phyloP scores from a whole-genome alignment of 495 filamentous ascomycete genomes.

The Cercophora scortea region DNA sequence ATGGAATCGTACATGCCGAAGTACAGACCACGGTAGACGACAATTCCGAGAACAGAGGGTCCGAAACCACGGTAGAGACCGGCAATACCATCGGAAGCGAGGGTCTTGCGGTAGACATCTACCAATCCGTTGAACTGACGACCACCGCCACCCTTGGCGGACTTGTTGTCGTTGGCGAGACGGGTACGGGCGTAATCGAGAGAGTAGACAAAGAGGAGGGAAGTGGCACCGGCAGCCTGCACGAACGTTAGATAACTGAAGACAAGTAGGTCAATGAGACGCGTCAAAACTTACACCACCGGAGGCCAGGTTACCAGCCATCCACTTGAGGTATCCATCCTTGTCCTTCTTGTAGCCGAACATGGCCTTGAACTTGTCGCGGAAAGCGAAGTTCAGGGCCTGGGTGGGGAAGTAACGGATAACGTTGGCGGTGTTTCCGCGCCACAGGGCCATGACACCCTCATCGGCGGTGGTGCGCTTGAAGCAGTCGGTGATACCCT shows the following conservation, averaged over 20 bases:
- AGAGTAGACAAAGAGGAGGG: slow-evolving; percentile 99
- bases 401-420: slow-evolving; percentile 99
- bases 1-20: slow-evolving; percentile 99
- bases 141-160: slow-evolving; percentile 89
- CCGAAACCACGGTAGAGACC: slow-evolving; percentile 99
- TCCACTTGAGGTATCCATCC: slow-evolving; percentile 98
- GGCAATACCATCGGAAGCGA: slow-evolving; percentile 93
- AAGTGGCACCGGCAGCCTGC: slow-evolving; percentile 96
- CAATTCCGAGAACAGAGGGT: slow-evolving; percentile 95
- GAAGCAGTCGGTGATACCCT: slow-evolving; percentile 94
- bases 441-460: slow-evolving; percentile 82
- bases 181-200: slow-evolving; percentile 99
- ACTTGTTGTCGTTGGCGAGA: slow-evolving; percentile 99
- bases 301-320: slow-evolving; percentile 98
- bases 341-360: slow-evolving; percentile 99
- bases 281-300: slow-evolving; percentile 76
- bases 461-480: slow-evolving; percentile 74
- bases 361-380: slow-evolving; percentile 99
- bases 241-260: neutral
- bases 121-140: slow-evolving; percentile 99
- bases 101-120: slow-evolving; percentile 99
- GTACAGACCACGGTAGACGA: slow-evolving; percentile 99
- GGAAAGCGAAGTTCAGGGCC: slow-evolving; percentile 99
- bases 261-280: neutral
- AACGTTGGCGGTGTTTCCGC: slow-evolving; percentile 99